Base-by-base conservation (phyloP, 208 protist genomes). In the Acanthamoeba lenticulata region DNA sequence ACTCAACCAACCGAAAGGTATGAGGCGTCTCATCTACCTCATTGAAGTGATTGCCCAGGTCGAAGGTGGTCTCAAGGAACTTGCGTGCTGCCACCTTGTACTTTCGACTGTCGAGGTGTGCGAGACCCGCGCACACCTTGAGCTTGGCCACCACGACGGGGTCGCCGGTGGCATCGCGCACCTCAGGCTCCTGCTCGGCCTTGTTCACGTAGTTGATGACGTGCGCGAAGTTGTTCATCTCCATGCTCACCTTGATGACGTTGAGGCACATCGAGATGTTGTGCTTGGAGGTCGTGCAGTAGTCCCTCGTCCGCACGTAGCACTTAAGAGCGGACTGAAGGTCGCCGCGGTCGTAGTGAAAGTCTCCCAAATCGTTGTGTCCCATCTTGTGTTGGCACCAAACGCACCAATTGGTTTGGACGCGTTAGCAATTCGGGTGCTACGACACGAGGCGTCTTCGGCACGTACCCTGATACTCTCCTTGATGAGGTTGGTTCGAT, bases 271-370 rank as follows among this genome's bases (percentile, higher is more conserved):
- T 97, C 1, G 94, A 52, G 29, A 97, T 86, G 9, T 96, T 95
- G 81, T 98, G 96, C 65, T 95, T 95, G 9, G 97, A 44, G 45
- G 96, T 97, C 21, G 97, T 96, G 92, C 96, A 97, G 94, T 98
- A 97, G 95, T 98, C 97, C 79, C 97, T 94, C 60, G 97, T 96
- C 36, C 97, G 94, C 19, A 97, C 52, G 88, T 97, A 98, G 77
- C 89, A 96, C 90, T 97, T 97, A 19, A 98, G 49, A 21, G 97
- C 94, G 29, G 96, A 90, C 40, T 90, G 9, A 24, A 97, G 93
- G 77, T 98, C 97, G 85, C 98, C 98, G 42, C 94, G 90, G 27
- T 90, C 90, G 67, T 95, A 97, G 83, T 96, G 95, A 74, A 97
- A 96, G 62, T 98, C 92, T 40, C 96, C 98, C 27, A 98, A 60